These are phyloP conservation scores for Hypoxylon subgilvum DNA, from an alignment of 495 filamentous ascomycete genomes.

Conservation along the genomic window DNA sequence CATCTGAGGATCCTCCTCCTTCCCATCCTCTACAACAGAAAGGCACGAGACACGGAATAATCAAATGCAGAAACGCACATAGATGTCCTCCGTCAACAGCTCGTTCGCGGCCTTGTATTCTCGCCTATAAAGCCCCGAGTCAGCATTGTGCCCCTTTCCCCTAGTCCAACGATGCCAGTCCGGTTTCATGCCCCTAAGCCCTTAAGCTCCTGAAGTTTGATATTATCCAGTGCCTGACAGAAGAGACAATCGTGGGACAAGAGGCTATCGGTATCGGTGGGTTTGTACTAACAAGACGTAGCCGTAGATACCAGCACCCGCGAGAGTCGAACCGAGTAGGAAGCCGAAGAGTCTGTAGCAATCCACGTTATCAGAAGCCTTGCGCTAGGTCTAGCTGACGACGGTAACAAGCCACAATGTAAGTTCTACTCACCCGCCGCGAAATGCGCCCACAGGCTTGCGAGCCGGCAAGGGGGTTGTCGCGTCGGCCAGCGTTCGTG, in stretches of 20 bases:
- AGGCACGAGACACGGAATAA: slow-evolving; percentile 37
- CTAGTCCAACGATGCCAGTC: too few relatives aligned
- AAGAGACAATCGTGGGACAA: not conserved
- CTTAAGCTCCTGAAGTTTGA: too few relatives aligned
- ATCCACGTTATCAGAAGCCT: slow-evolving; percentile 8
- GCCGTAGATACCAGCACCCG: slow-evolving; percentile 83
- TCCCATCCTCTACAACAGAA: slow-evolving; percentile 26
- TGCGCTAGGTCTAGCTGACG: not conserved
- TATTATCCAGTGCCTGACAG: too few relatives aligned
- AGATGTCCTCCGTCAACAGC: slow-evolving; percentile 93
- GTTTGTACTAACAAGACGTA: slow-evolving; percentile 67
- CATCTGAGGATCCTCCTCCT: slow-evolving; percentile 9
- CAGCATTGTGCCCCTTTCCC: slow-evolving; percentile 6
- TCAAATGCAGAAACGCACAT: slow-evolving; percentile 71
- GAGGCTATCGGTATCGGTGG: not conserved
- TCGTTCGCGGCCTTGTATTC: slow-evolving; percentile 95
- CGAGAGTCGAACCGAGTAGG: slow-evolving; percentile 80
- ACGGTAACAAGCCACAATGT: not conserved
- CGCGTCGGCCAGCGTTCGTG: slow-evolving; percentile 49
- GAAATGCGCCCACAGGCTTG: slow-evolving; percentile 88
- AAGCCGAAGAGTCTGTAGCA: slow-evolving; percentile 83
- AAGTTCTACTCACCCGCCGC: slow-evolving; percentile 76
- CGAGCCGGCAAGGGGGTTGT: slow-evolving; percentile 64
- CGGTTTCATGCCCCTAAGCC: too few relatives aligned
- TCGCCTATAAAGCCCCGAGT: slow-evolving; percentile 47